Evolutionary conservation across 371 early-diverging fungal species (phyloP).

Genomic region (Saksenaea vasiformis): DNA sequence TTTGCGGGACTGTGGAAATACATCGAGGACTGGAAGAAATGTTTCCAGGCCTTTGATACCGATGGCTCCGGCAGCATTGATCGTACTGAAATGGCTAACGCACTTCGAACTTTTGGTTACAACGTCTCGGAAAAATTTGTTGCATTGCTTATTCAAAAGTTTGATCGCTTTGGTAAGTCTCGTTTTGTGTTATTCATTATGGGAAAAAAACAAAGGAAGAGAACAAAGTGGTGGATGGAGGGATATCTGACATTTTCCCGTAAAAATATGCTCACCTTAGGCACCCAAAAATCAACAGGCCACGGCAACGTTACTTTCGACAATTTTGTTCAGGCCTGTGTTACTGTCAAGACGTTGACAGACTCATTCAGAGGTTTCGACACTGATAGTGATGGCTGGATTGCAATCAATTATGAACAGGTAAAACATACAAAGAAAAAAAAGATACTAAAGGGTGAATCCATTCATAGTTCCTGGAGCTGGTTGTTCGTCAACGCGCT

Average conservation of each 20-base stretch:
- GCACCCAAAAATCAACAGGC: constrained; percentile 15
- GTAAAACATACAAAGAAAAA: constrained; percentile 31
- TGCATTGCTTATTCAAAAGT: constrained; percentile 67
- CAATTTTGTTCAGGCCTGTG: constrained; percentile 82
- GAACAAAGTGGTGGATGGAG: neutral
- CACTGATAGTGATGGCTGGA: constrained; percentile 75
- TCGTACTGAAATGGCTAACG: constrained; percentile 68
- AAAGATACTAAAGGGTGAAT: neutral
- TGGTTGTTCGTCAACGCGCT: constrained; percentile 24
- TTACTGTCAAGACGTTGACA: constrained; percentile 77
- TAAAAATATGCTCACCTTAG: neutral
- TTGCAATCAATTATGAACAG: constrained; percentile 78
- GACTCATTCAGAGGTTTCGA: constrained; percentile 67
- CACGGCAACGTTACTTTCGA: constrained; percentile 72
- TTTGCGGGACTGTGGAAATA: constrained; percentile 79
- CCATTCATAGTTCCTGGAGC: constrained; percentile 1
- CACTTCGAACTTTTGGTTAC: constrained; percentile 79
- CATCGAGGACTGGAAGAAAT: constrained; percentile 74
- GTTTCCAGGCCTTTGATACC: constrained; percentile 80
- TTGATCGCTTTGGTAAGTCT: constrained; percentile 66
- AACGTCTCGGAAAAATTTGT: constrained; percentile 63
- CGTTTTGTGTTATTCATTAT: neutral
- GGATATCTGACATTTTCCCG: neutral
- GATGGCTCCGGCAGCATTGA: constrained; percentile 82
- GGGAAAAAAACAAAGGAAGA: neutral